A percentile compares a stretch with the other conserved stretches of the same genome.
Evolutionary conservation across 352 stramenopile species (phyloP).

Genomic region (Phytophthora brassicae): DNA sequence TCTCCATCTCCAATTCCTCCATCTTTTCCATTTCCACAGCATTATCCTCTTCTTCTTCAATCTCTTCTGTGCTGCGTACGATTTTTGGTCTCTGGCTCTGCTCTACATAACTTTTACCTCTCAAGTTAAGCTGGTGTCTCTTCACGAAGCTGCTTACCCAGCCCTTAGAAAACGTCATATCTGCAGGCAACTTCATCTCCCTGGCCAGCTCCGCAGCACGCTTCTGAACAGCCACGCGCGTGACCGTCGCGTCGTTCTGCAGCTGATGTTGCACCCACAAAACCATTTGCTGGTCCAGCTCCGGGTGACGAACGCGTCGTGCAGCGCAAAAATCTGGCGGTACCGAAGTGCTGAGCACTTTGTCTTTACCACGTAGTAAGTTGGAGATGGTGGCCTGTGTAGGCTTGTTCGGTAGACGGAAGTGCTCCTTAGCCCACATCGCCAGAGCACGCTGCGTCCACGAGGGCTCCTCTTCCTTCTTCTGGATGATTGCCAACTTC

Average conservation of each 20-base stretch:
- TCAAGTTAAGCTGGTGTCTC: conserved; percentile 51
- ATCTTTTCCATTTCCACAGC: neutral
- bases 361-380: conserved; percentile 48
- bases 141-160: conserved; percentile 67
- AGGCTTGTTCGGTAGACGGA: conserved; percentile 45
- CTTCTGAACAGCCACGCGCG: conserved; percentile 36
- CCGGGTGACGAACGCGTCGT: conserved; percentile 49
- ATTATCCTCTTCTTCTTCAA: neutral
- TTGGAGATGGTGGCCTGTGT: conserved; percentile 74
- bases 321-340: conserved; percentile 45
- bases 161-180: conserved; percentile 60
- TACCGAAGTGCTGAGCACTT: conserved; percentile 44
- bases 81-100: neutral
- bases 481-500: conserved; percentile 57
- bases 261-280: conserved; percentile 47
- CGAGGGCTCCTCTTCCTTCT: conserved; percentile 51
- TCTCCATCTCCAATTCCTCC: neutral
- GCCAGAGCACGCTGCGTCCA: conserved; percentile 61
- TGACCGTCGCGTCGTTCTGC: conserved; percentile 25
- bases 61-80: conserved; percentile 1
- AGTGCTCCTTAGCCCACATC: conserved; percentile 56
- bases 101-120: neutral
- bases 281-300: conserved; percentile 50
- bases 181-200: conserved; percentile 39
- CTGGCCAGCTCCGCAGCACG: conserved; percentile 37